Conservation (phyloP, 1,139 yeast species). For the Meyerozyma athensensis region DNA sequence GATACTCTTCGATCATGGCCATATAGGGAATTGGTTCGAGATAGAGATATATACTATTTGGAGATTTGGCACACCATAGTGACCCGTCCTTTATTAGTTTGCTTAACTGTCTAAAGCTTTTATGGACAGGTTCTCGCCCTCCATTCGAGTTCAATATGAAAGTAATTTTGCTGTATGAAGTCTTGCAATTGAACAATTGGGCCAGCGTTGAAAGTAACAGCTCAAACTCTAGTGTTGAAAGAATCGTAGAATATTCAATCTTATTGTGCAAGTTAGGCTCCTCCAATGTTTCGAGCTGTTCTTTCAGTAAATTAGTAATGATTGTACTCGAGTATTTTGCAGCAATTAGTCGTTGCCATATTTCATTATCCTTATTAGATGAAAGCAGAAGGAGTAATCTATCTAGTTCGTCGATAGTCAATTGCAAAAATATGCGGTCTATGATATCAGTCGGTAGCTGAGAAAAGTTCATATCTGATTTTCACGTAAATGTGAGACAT, state of each 20-base stretch:
- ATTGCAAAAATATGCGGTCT: background rate
- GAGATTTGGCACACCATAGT: background rate
- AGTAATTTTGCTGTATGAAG: constrained; percentile 4
- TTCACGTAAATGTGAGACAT: constrained; percentile 8
- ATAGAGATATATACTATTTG: constrained; percentile 5
- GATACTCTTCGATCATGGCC: constrained; percentile 4
- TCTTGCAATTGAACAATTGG: too few relatives aligned
- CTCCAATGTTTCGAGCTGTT: constrained; percentile 3
- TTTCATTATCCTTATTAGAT: background rate
- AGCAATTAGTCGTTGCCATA: background rate
- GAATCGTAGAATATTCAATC: background rate
- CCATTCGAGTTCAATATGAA: constrained; percentile 7
- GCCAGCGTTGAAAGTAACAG: background rate
- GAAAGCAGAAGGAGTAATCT: background rate
- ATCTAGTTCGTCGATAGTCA: background rate
- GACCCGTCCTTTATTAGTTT: constrained; percentile 4
- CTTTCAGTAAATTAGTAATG: background rate
- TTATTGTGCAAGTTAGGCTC: constrained; percentile 3
- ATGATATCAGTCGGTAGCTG: background rate
- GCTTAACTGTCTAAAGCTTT: constrained; percentile 7
- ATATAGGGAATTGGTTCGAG: constrained; percentile 2
- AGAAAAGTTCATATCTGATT: background rate
- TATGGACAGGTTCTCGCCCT: constrained; percentile 6
- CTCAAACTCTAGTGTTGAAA: background rate
- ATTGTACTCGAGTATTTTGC: background rate